Conservation (phyloP, 805 yeast species). For the Danielozyma ontarioensis region DNA sequence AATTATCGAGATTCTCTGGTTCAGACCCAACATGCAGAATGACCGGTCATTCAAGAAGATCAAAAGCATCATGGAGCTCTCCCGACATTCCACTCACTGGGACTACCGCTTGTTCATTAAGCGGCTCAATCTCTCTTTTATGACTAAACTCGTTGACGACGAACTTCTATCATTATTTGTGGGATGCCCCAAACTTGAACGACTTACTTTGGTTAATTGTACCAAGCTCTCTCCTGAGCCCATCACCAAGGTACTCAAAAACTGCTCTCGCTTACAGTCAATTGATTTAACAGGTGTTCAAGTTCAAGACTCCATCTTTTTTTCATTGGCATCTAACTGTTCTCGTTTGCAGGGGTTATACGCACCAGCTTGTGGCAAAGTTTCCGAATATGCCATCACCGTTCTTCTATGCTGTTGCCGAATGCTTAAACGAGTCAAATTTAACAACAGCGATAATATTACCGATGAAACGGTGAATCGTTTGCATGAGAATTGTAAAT, state of each 20-base stretch:
- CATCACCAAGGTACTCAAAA: constrained; percentile 55
- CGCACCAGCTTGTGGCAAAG: constrained; percentile 77
- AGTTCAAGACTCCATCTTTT: constrained; percentile 60
- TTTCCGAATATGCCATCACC: constrained; percentile 60
- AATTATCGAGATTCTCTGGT: constrained; percentile 79
- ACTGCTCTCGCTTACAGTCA: constrained; percentile 71
- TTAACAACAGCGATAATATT: constrained; percentile 65
- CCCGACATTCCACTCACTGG: constrained; percentile 50
- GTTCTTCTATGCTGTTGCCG: constrained; percentile 60
- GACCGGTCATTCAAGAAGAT: constrained; percentile 48
- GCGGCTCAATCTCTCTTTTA: constrained; percentile 73
- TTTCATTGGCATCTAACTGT: constrained; percentile 65
- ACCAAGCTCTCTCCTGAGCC: constrained; percentile 54
- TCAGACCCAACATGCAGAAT: constrained; percentile 69
- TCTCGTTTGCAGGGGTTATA: constrained; percentile 81
- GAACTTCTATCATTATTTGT: constrained; percentile 53
- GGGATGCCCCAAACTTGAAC: constrained; percentile 73
- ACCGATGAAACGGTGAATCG: constrained; percentile 57
- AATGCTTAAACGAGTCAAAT: constrained; percentile 73
- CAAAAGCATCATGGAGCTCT: constrained; percentile 47
- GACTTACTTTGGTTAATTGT: constrained; percentile 83
- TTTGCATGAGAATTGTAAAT: constrained; percentile 67
- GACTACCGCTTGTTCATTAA: constrained; percentile 66
- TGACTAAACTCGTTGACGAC: constrained; percentile 65
- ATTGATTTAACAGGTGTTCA: constrained; percentile 81